Conservation (phyloP, 2,329 filamentous ascomycete species). For the Colletotrichum sp. region DNA sequence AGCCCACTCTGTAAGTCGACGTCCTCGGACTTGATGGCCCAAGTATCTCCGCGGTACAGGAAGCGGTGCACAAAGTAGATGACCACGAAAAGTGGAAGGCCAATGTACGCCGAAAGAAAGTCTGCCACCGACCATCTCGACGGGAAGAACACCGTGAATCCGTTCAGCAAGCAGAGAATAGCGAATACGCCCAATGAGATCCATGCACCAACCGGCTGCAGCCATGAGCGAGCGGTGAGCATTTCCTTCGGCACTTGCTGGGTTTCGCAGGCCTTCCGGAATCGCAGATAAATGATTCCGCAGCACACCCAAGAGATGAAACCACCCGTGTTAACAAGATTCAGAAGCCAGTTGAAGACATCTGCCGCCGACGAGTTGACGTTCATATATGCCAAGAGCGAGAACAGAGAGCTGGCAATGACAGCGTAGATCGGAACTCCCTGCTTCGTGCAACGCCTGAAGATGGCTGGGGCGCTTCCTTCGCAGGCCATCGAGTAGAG, state of each 20-base stretch:
- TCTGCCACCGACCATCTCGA: conserved; percentile 56
- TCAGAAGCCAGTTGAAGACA: conserved; percentile 68
- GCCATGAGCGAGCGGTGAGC: neutral
- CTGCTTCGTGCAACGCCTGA: neutral
- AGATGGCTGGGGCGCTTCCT: neutral
- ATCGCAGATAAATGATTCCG: conserved; percentile 62
- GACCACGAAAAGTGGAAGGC: conserved; percentile 63
- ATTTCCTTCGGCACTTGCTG: conserved; percentile 40
- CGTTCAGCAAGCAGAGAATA: conserved; percentile 63
- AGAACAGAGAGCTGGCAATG: conserved; percentile 59
- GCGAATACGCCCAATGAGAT: conserved; percentile 55
- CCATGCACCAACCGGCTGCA: conserved; percentile 62
- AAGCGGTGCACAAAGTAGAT: conserved; percentile 46
- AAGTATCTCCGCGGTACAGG: conserved; percentile 44
- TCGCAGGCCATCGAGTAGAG: conserved; percentile 30
- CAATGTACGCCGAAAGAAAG: conserved; percentile 70
- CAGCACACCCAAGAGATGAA: conserved; percentile 60
- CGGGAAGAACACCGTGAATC: conserved; percentile 68
- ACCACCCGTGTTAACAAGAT: conserved; percentile 55
- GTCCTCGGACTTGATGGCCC: conserved; percentile 51
- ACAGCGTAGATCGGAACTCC: conserved; percentile 26
- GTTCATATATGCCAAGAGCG: conserved; percentile 67
- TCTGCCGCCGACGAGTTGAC: conserved; percentile 61
- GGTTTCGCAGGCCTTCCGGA: conserved; percentile 52
- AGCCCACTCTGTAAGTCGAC: conserved; percentile 59